Base-by-base conservation (phyloP, 1,284 basidiomycete species). In the Erythrobasidium hasegawianum region DNA sequence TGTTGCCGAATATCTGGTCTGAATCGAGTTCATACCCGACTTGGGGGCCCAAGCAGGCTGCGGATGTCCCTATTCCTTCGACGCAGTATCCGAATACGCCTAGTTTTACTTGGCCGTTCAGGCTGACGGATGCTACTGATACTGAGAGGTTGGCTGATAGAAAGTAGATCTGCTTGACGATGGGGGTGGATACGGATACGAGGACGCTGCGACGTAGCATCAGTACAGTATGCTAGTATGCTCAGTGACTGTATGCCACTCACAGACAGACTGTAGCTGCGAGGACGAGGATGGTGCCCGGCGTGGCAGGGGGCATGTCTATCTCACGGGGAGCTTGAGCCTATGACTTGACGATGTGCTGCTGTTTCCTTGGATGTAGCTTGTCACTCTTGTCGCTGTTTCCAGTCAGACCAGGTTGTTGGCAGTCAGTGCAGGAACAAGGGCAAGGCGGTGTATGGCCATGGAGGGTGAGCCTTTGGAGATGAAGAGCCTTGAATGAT, bases 81-180 rank as follows among this genome's bases (percentile, higher is more conserved):
- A 70, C 53, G 57, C 73, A 74, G 60, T 68, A 71, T 5, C 73
- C 73, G 59, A 69, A 73, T 2, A 56, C 49, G 22, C 73, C 73
- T 1, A 74, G 54, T 1, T 53, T 69, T 27, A 74, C 58, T 0
- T 58, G 40, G 11, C 60, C 68, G 50, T 54, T 60, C 22, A 69
- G 59, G 0, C 41, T 45, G 52, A 69, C 56, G 24, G 54, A 40
- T 20, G 59, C 60, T 22, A 55, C 52, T 2, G 62, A 50, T n/a
- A 68, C 68, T 8, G 47, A 39, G 10, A 70, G 38, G 33, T 66
- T 57, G 7, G 73, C 73, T 18, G 69, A 57, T 49, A 74, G 70
- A 59, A 74, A 73, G 57, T 67, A 72, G 64, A 74, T 57, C 4
- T 57, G 57, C 59, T 74, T 72, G 66, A 71, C 53, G 47, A 74